Evolutionary conservation across 2,329 filamentous ascomycete species (phyloP), one percentile per base, ranked within the genome.

Genomic region (Aspergillus clavatus): DNA sequence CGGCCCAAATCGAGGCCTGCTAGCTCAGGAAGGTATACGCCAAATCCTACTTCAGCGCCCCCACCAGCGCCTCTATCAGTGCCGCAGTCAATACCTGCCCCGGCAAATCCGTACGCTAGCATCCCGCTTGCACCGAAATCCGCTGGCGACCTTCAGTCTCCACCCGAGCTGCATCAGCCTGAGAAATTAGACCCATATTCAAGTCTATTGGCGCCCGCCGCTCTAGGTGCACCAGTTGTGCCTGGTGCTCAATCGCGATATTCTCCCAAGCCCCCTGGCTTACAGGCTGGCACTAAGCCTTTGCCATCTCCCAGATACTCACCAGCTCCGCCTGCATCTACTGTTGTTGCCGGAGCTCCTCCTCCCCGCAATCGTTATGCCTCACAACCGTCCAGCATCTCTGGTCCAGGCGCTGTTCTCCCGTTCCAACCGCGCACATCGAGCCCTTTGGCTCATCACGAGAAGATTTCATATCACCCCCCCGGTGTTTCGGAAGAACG

Each of bases 361-460:
- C 49, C 61, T 26, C 45, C 54, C 40, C 59, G 61, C 22, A 65
- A 57, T 45, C 69, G 68, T 43, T 72, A 73, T 54, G 63, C 58
- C 24, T 70, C 71, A 18, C 72, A 62, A 50, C 67, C 62, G 12
- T 44, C 62, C 24, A 52, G 48, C 39, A 53, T 59, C 18, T 57
- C 60, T 39, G 52, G 60, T 3, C 57, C 60, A 28, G 48, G 50
- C 8, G 50, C 49, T 24, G 56, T 67, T 11, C 70, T 80, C 48
- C 72, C 77, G 3, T 83, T 82, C 60, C 77, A 80, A 33, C 81
- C 81, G 14, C 73, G 81, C 45, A 83, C 80, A 5, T 83, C 80
- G n/a, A 83, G 81, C 60, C 81, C 81, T 12, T 68, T 84, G 12
- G 80, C 80, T 24, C 75, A 77, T 40, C 76, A 72, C 43, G 66